Evolutionary conservation across 129 eudicot species (phyloP).

Genomic region (Heracleum sosnowskyi): DNA sequence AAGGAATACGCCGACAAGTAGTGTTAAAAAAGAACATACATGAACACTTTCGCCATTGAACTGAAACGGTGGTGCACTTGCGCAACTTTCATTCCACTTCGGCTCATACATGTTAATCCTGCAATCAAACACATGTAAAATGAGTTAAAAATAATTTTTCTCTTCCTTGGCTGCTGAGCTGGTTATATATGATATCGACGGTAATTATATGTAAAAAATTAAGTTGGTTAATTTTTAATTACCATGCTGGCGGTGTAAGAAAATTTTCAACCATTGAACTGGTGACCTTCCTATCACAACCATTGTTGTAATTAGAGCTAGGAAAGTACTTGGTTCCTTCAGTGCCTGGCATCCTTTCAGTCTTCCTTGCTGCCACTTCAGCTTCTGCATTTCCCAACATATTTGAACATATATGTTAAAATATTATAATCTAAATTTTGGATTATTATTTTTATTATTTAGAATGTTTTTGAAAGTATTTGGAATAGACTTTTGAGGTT

Average conservation of each 20-base stretch:
- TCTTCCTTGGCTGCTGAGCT: not conserved
- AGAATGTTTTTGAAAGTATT: no score
- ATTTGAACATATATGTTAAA: not conserved
- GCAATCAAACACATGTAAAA: not conserved
- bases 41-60: not conserved
- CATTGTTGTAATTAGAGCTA: not conserved
- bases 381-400: not conserved
- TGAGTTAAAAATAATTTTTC: not conserved
- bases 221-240: not conserved
- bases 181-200: no score
- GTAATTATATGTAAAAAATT: not conserved
- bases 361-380: slow-evolving; percentile 3
- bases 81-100: not conserved
- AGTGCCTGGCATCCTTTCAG: not conserved
- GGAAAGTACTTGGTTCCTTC: not conserved
- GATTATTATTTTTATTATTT: no score
- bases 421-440: no score
- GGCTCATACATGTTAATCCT: not conserved
- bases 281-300: not conserved
- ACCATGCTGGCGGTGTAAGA: not conserved
- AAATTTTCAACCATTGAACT: not conserved
- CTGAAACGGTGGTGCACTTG: not conserved
- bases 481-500: no score
- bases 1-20: no score
- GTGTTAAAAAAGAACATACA: not conserved